Base-by-base conservation (phyloP, 2,329 filamentous ascomycete species). In the Cordyceps militaris region DNA sequence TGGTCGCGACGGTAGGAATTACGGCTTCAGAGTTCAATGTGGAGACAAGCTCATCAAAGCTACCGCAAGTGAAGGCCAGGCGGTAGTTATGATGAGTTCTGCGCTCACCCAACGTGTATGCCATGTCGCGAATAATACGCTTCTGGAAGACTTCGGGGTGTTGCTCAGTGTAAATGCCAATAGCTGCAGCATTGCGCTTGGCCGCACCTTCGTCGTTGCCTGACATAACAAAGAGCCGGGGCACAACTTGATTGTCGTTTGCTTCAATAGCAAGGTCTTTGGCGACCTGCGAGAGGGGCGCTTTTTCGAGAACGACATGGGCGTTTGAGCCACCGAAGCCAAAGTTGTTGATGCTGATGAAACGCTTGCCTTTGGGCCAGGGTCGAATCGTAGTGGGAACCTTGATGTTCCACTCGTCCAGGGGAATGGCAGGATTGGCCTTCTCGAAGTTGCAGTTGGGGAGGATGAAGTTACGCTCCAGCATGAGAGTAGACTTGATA, bases 401-500 rank as follows among this genome's bases (percentile, higher is more conserved):
- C 63, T 77, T 78, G 56, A 80, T 66, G 57, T 78, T 76, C 76
- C 76, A 80, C 32, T 77, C 70, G 40, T 76, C 73, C 57, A 76
- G 76, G 0, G 76, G 75, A 9, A 80, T 81, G 62, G 72, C 74
- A 23, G 70, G 70, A 57, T 81, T 81, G 1, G 76, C 73, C 24
- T 73, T 65, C 63, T 79, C 74, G 63, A 79, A 80, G 63, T 79
- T 75, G 56, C 74, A 67, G 60, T 79, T 80, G 6, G 78, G 78
- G 11, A 77, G 67, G 28, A 81, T 74, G 58, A 78, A 76, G 5
- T 74, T 75, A 55, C 75, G 72, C 61, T 81, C 77, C 1, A 82
- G 70, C 71, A 78, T 79, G 59, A 82, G 60, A 1, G 75, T 73
- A 0, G 77, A 74, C 66, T 82, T 82, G 61, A 82, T 79, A 19